Base-by-base conservation (phyloP, 208 protist species). In the Wallacemonas collosoma region DNA sequence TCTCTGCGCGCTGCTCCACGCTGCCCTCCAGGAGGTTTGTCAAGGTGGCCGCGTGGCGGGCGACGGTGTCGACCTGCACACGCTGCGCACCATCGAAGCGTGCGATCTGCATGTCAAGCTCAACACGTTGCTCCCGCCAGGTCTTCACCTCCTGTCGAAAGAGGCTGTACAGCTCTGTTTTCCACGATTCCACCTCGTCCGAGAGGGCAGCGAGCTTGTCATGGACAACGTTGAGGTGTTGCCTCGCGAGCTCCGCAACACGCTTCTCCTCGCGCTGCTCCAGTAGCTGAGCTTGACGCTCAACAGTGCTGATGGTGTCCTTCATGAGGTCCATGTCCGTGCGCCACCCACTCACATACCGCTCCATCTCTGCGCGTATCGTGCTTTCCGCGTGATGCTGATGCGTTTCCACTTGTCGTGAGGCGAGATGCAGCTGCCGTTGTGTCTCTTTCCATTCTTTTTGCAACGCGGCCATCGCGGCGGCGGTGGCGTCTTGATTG, bases 1-100 rank as follows among this genome's bases (percentile, higher is more conserved):
- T 56, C 55, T 93, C 87, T 51, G 78, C 86, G 9, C 74, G 63
- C 38, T 76, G 73, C 35, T 56, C 61, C 1, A 89, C 76, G 12
- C 69, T 67, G 14, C 86, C 86, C 45, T 96, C 85, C 77, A 93
- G 79, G 54, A 94, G 69, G 9, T 47, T 48, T 26, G 64, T 77
- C 54, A 91, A 36, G 48, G 88, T 86, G 17, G 70, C 53, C 26
- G 81, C 68, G 68, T 82, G 79, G 26, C 58, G 71, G 14, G 65
- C 55, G 4, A 71, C 66, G 45, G 81, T 83, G 3, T 93, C 79
- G 9, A 77, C 69, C 43, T 65, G 82, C 56, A 76, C 83, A 39
- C 77, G 62, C 43, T 93, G 43, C 63, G 69, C 64, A 0, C 87
- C 91, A n/a, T 89, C 80, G 26, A 87, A 67, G 38, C 82, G 85